Base-by-base conservation (phyloP, 169 alveolate species). In the Plasmodium gaboni region DNA sequence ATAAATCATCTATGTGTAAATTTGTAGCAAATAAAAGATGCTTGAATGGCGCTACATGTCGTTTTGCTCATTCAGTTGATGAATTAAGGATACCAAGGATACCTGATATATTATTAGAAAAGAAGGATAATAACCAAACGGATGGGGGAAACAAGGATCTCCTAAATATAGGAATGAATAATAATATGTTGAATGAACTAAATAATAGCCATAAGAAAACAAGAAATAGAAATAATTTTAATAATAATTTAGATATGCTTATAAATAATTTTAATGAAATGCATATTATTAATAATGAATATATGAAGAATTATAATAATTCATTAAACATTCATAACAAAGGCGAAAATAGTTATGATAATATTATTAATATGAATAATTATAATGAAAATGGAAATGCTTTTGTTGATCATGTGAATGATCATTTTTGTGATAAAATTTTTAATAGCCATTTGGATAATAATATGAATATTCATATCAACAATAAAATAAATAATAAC, bases 1-100 rank as follows among this genome's bases (percentile, higher is more conserved):
- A 90, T 85, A 93, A 93, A 38, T 91, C 96, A 26, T 90, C 78
- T 64, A 72, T 93, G 80, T 93, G 96, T 53, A 93, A 93, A 57
- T 93, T 91, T 73, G 88, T 93, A 72, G 89, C 86, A 42, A 88
- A 87, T 64, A 93, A 93, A 13, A 42, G 89, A 19, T 93, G 96
- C 60, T 64, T 78, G 60, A 93, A 93, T 50, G 96, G 96, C 3
- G 48, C 85, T 38, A 70, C 92, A 85, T 93, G 96, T 80, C 93
- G 96, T 15, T 93, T 88, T 74, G 96, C 96, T 13, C 96, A 93
- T 70, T 92, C 92, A 9, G 70, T 44, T 10, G 91, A 93, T 32
- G 96, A 93, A 78, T 59, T 93, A 32, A 76, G 96, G 51, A 74
- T 83, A 44, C 91, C 91, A 55, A 83, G 91, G 32, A 83, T 83